phyloP scores from a whole-genome alignment of 352 stramenopile species.

The Pseudoperonospora humuli region DNA sequence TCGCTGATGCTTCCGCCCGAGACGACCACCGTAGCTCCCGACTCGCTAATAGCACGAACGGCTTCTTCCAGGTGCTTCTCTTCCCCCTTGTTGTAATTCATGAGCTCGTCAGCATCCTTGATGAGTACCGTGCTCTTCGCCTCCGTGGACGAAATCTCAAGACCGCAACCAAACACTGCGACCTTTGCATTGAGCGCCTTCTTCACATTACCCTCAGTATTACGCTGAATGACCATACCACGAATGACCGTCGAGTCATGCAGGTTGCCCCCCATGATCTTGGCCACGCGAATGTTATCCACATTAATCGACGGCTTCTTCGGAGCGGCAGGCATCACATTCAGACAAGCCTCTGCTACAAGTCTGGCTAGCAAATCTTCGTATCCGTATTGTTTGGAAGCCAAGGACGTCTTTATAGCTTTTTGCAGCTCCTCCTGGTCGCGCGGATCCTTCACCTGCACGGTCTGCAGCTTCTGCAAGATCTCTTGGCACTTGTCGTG shows the following conservation, averaged over 20 bases:
- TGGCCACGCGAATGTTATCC: conserved; percentile 97
- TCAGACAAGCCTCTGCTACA: conserved; percentile 93
- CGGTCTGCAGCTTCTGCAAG: conserved; percentile 83
- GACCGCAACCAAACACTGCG: conserved; percentile 94
- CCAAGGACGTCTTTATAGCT: conserved; percentile 91
- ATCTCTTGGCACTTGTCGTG: conserved; percentile 91
- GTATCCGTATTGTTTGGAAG: conserved; percentile 97
- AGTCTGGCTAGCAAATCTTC: conserved; percentile 92
- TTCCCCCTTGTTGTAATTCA: conserved; percentile 99
- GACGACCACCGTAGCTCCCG: conserved; percentile 94
- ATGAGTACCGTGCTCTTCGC: conserved; percentile 99
- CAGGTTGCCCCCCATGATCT: conserved; percentile 96
- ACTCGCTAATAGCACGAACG: conserved; percentile 94
- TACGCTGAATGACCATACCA: conserved; percentile 94
- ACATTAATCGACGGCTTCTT: conserved; percentile 90
- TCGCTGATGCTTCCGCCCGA: conserved; percentile 95
- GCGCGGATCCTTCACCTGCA: conserved; percentile 74
- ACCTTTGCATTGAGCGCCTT: conserved; percentile 92
- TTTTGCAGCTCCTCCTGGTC: conserved; percentile 81
- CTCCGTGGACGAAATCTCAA: conserved; percentile 95
- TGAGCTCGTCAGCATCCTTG: conserved; percentile 98
- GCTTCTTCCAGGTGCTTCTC: conserved; percentile 97
- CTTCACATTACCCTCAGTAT: conserved; percentile 90
- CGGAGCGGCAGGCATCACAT: conserved; percentile 85
- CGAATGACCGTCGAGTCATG: conserved; percentile 94